These are phyloP conservation scores for Metschnikowia similis DNA, from an alignment of 805 yeast species.

Conservation along the genomic window DNA sequence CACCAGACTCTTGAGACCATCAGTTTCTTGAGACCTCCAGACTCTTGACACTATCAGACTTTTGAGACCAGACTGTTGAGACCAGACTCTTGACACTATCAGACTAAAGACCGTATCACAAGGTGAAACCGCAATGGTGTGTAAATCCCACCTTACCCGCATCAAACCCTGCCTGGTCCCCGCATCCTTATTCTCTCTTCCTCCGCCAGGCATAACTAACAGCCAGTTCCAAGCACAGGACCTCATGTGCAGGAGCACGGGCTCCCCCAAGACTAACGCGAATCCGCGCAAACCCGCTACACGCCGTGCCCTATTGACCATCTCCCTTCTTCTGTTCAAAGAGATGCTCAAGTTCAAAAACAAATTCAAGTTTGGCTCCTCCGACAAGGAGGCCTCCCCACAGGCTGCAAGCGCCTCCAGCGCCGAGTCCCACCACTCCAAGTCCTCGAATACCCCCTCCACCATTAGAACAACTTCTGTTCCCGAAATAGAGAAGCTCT, in stretches of 20 bases:
- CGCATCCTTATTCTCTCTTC: no score
- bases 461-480: neutral
- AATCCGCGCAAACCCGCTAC: neutral
- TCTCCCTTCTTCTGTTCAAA: neutral
- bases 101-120: no score
- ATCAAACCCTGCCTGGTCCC: no score
- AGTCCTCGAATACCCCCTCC: neutral
- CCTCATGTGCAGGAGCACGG: neutral
- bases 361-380: conserved; percentile 25
- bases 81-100: no score
- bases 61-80: no score
- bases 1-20: no score
- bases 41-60: no score
- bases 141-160: no score
- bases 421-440: neutral
- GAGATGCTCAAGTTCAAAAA: conserved; percentile 29
- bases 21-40: no score
- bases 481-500: conserved; percentile 2
- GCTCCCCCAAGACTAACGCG: neutral
- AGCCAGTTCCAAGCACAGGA: neutral
- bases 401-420: neutral
- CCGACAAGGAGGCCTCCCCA: conserved; percentile 13
- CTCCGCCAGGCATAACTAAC: neutral
- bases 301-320: neutral
- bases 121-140: no score